These are phyloP conservation scores for Moesziomyces antarcticus DNA, from an alignment of 1,284 basidiomycete species.

Conservation along the genomic window DNA sequence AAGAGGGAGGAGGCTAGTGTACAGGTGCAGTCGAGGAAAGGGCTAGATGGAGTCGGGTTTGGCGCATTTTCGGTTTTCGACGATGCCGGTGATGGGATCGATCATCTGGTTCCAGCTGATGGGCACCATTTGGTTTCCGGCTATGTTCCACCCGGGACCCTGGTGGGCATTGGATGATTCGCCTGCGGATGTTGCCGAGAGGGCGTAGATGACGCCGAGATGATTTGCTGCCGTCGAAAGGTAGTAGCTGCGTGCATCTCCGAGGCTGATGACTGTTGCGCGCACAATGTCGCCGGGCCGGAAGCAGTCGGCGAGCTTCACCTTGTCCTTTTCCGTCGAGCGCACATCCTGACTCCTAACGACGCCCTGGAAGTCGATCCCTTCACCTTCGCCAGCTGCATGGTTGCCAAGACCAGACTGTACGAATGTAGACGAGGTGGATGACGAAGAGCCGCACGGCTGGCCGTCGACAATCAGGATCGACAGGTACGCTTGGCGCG, in stretches of 20 bases:
- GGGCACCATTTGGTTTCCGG: conserved; percentile 51
- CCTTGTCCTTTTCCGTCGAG: conserved; percentile 88
- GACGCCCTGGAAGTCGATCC: conserved; percentile 82
- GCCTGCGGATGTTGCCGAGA: conserved; percentile 14
- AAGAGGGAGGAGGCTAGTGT: not conserved
- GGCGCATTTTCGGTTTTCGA: conserved; percentile 88
- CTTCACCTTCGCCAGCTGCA: conserved; percentile 64
- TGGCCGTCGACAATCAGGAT: conserved; percentile 90
- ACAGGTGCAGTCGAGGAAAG: not conserved
- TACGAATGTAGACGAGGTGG: conserved; percentile 24
- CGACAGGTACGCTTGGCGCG: conserved; percentile 84
- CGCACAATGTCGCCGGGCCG: conserved; percentile 94
- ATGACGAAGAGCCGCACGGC: conserved; percentile 70
- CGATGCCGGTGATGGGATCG: conserved; percentile 81
- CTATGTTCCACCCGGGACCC: conserved; percentile 39
- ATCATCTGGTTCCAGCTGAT: conserved; percentile 92
- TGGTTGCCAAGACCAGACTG: conserved; percentile 57
- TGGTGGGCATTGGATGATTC: not conserved
- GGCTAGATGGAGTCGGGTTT: conserved; percentile 73
- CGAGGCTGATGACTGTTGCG: conserved; percentile 76
- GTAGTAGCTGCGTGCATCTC: conserved; percentile 76
- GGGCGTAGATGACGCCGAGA: conserved; percentile 76
- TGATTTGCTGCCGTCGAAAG: conserved; percentile 93
- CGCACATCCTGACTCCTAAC: conserved; percentile 83
- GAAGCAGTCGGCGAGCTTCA: conserved; percentile 94